A percentile compares a stretch with the other conserved stretches of the same genome.
These are phyloP conservation scores for Schrenkiella parvula DNA, from an alignment of 345 rosid genomes.

Conservation along the genomic window DNA sequence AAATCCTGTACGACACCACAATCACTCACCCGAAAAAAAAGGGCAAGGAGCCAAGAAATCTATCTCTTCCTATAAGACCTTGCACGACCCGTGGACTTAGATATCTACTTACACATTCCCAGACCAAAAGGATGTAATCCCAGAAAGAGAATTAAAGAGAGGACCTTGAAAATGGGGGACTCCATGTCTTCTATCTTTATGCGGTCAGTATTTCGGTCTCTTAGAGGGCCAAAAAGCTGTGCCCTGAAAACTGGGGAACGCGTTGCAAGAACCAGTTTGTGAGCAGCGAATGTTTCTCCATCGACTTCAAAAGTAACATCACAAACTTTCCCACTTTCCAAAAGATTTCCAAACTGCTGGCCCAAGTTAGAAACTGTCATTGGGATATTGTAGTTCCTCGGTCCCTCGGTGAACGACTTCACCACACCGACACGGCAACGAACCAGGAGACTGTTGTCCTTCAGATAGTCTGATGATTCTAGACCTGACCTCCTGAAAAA, in stretches of 20 bases:
- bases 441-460: conserved; percentile 62
- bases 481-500: conserved; percentile 62
- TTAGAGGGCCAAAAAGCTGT: conserved; percentile 71
- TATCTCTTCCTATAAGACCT: conserved; percentile 42
- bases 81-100: conserved; percentile 4
- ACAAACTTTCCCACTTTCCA: conserved; percentile 53
- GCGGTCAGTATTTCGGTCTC: conserved; percentile 45
- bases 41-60: conserved; percentile 50
- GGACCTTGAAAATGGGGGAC: conserved; percentile 67
- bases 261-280: conserved; percentile 64
- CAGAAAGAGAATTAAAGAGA: background rate
- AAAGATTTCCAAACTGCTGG: conserved; percentile 50
- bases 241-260: conserved; percentile 83
- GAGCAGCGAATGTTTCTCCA: conserved; percentile 58
- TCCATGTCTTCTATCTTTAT: conserved; percentile 59
- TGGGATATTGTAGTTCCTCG: conserved; percentile 46
- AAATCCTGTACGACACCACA: conserved; percentile 68
- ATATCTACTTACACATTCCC: conserved; percentile 23
- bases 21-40: conserved; percentile 53
- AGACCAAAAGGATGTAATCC: background rate
- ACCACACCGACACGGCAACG: conserved; percentile 80
- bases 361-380: conserved; percentile 61
- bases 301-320: conserved; percentile 65
- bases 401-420: conserved; percentile 62
- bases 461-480: conserved; percentile 66